phyloP scores from a whole-genome alignment of 768 basidiomycete species.

The Boletus subcaerulescens region DNA sequence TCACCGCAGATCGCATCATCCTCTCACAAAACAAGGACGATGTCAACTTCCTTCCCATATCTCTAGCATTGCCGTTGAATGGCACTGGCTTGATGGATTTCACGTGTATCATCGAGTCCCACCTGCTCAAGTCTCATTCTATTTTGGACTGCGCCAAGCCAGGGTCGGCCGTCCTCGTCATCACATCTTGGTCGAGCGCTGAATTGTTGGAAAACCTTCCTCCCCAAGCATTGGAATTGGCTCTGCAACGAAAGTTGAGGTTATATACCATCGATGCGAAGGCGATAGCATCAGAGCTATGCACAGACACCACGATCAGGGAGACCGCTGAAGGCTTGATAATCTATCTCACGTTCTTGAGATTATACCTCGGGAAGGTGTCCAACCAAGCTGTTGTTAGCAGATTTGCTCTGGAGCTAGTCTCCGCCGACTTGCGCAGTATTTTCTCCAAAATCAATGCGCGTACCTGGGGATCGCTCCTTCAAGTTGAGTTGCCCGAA shows the following conservation, averaged over 20 bases:
- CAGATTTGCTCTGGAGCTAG: constrained; percentile 46
- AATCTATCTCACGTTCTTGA: constrained; percentile 76
- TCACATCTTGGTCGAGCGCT: constrained; percentile 69
- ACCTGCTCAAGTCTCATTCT: constrained; percentile 74
- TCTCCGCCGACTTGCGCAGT: constrained; percentile 46
- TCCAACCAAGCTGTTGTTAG: constrained; percentile 53
- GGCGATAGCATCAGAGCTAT: constrained; percentile 40
- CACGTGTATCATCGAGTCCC: constrained; percentile 70
- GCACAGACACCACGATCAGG: constrained; percentile 30
- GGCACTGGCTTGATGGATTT: constrained; percentile 60
- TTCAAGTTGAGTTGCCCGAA: constrained; percentile 48
- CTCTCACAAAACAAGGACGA: constrained; percentile 47
- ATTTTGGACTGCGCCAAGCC: constrained; percentile 64
- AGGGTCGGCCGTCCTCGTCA: constrained; percentile 68
- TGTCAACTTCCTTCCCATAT: constrained; percentile 47
- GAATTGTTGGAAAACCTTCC: constrained; percentile 74
- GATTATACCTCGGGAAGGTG: constrained; percentile 72
- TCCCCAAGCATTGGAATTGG: constrained; percentile 39
- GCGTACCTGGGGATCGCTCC: constrained; percentile 64
- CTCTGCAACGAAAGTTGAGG: constrained; percentile 48
- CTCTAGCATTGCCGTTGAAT: constrained; percentile 56
- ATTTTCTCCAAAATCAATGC: constrained; percentile 50
- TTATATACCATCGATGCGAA: constrained; percentile 62
- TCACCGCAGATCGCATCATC: constrained; percentile 67
- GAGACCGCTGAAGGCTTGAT: constrained; percentile 54